A percentile compares a stretch with the other conserved stretches of the same genome.
These are phyloP conservation scores for Penicillium fimorum DNA, from an alignment of 495 filamentous ascomycete genomes.

Conservation along the genomic window DNA sequence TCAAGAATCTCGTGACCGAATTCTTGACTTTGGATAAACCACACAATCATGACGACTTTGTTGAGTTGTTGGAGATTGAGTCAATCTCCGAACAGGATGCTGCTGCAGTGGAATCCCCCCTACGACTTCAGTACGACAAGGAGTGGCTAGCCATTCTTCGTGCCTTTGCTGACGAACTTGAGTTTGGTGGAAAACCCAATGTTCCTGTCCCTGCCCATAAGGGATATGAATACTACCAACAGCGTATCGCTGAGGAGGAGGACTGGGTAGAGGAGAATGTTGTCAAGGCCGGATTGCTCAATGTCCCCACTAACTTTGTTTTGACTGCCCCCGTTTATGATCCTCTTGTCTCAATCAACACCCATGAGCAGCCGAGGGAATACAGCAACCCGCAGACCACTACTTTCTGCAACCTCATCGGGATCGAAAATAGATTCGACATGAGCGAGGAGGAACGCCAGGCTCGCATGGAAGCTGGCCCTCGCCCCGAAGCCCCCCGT, in stretches of 20 bases:
- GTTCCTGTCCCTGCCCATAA: conserved; percentile 48
- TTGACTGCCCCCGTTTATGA: conserved; percentile 72
- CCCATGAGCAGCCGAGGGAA: conserved; percentile 59
- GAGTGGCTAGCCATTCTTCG: conserved; percentile 96
- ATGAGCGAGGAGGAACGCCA: conserved; percentile 65
- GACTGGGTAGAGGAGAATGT: conserved; percentile 77
- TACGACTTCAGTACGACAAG: conserved; percentile 73
- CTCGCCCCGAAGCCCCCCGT: conserved; percentile 17
- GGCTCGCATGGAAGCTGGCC: conserved; percentile 42
- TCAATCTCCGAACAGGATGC: conserved; percentile 36
- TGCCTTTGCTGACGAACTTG: conserved; percentile 62
- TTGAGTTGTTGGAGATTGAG: conserved; percentile 67
- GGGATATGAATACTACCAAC: conserved; percentile 63
- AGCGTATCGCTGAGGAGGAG: conserved; percentile 61
- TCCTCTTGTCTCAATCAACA: conserved; percentile 34
- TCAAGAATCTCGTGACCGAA: conserved; percentile 70
- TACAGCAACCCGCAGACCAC: conserved; percentile 81
- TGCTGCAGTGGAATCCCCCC: conserved; percentile 25
- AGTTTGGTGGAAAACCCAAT: conserved; percentile 52
- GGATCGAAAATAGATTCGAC: conserved; percentile 74
- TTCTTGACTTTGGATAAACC: conserved; percentile 93
- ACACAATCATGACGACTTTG: conserved; percentile 65
- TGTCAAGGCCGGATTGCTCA: conserved; percentile 54
- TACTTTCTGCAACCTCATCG: conserved; percentile 72
- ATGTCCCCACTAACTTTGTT: conserved; percentile 72